Evolutionary conservation across 768 basidiomycete species (phyloP).

Genomic region (Dioszegia aurantiaca): DNA sequence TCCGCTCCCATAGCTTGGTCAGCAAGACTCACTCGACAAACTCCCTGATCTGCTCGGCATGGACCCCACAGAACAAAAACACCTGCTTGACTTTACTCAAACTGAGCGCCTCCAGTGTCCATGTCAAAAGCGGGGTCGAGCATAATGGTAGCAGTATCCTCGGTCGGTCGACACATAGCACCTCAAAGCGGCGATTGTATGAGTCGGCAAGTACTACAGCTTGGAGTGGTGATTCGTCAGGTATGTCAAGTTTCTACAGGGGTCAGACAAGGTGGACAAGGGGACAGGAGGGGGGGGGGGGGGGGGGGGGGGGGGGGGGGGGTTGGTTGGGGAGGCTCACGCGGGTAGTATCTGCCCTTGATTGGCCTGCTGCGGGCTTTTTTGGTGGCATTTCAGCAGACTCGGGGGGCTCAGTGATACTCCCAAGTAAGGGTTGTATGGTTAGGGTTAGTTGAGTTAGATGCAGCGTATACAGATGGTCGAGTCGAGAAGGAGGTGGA

Average conservation of each 20-base stretch:
- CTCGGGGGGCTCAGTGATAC: too few relatives aligned
- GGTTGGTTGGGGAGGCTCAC: too few relatives aligned
- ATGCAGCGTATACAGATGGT: neutral
- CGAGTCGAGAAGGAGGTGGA: too few relatives aligned
- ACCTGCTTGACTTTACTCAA: slow-evolving; percentile 95
- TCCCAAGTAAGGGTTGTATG: too few relatives aligned
- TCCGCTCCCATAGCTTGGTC: neutral
- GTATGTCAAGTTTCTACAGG: slow-evolving; percentile 37
- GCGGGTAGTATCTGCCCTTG: slow-evolving; percentile 26
- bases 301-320: neutral
- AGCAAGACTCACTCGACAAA: slow-evolving; percentile 73
- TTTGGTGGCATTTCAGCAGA: slow-evolving; percentile 38
- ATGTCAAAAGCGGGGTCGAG: slow-evolving; percentile 87
- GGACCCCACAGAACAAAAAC: slow-evolving; percentile 89
- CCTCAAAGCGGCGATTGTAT: slow-evolving; percentile 88
- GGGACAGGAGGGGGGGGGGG: slow-evolving; percentile 5
- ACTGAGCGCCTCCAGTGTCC: slow-evolving; percentile 93
- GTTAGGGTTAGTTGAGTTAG: neutral
- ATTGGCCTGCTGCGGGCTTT: slow-evolving; percentile 19
- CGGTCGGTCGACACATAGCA: slow-evolving; percentile 81
- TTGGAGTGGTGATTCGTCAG: slow-evolving; percentile 75
- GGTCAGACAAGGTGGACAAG: slow-evolving; percentile 6
- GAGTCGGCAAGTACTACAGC: slow-evolving; percentile 95
- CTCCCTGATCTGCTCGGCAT: slow-evolving; percentile 77
- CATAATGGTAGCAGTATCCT: slow-evolving; percentile 89